A percentile compares a stretch with the other conserved stretches of the same genome.
These are phyloP conservation scores for Hypoxylon sp. DNA, from an alignment of 2,329 filamentous ascomycete genomes.

Conservation along the genomic window DNA sequence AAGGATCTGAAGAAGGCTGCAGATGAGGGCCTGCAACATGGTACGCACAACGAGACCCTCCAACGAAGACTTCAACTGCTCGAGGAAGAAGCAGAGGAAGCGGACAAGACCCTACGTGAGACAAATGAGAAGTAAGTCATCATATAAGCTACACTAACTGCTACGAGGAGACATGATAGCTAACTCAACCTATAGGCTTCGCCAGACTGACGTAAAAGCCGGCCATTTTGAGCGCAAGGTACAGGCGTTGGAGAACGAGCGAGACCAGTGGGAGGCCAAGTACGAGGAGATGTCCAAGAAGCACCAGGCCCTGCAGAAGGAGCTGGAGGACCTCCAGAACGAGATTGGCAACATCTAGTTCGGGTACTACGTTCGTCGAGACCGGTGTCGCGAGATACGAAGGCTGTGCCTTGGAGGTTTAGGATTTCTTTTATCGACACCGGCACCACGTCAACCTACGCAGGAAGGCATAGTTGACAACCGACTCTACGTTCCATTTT, in stretches of 20 bases:
- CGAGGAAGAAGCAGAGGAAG: conserved; percentile 97
- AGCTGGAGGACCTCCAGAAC: conserved; percentile 80
- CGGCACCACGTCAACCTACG: conserved; percentile 45
- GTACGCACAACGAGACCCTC: conserved; percentile 91
- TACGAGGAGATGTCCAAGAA: conserved; percentile 98
- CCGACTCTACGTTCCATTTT: conserved; percentile 41
- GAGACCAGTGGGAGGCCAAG: conserved; percentile 96
- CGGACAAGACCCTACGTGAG: conserved; percentile 96
- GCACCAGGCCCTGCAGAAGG: conserved; percentile 86
- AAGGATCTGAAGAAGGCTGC: conserved; percentile 90
- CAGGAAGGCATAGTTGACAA: conserved; percentile 43
- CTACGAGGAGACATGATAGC: not conserved
- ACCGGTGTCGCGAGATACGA: conserved; percentile 36
- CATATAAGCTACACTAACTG: conserved; percentile 7
- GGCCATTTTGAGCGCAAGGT: conserved; percentile 99
- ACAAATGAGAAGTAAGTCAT: conserved; percentile 96
- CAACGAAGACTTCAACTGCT: conserved; percentile 94
- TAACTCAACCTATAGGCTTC: conserved; percentile 74
- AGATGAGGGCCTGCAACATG: conserved; percentile 84
- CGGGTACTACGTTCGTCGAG: conserved; percentile 40
- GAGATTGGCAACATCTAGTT: conserved; percentile 94
- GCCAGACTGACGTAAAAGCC: conserved; percentile 99
- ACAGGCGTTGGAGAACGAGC: conserved; percentile 91
- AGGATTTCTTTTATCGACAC: conserved; percentile 43
- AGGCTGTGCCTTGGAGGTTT: conserved; percentile 35